Base-by-base conservation (phyloP, 345 rosid genomes). In the Microcos paniculata region DNA sequence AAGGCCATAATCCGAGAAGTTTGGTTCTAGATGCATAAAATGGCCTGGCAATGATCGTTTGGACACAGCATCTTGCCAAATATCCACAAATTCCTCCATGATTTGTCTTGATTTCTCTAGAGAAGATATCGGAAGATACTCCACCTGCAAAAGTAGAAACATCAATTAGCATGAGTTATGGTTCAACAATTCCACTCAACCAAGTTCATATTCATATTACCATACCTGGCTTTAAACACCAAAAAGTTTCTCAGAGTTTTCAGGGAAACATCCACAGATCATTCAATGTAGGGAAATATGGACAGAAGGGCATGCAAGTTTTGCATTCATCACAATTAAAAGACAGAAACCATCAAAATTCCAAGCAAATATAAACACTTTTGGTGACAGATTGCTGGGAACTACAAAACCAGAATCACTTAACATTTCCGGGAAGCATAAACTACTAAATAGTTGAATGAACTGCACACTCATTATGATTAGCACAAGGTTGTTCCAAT, bases 71-170 rank as follows among this genome's bases (percentile, higher is more conserved):
- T 92, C 97, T 71, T 88, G 84, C 97, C 98, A 93, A 79, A 92
- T 90, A 51, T 92, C 91, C 46, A 90, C 15, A 24, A 96, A 96
- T 71, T 90, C 98, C 68, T 89, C 95, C 92, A 96, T 85, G 64
- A 93, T 76, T 84, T 76, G 90, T 69, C 82, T 83, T 15, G 93
- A 81, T 79, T 87, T 92, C 70, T 93, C 97, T 62, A 93, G 78
- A 18, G 97, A 96, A 45, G 95, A 93, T 66, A 91, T 80, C 1
- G 97, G 95, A 72, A 93, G 92, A 83, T 96, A 96, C 87, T 93
- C 97, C 78, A 93, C 89, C 98, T 93, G 78, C 82, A 87, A 81
- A 70, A 42, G 52, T 43, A 73, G 26, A 70, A 79, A 51, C 26
- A 58, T 79, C 15, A 21, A 72, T 74, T 52, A 55, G 23, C 31